phyloP scores from a whole-genome alignment of 768 basidiomycete genomes.

The Terana coerulea region DNA sequence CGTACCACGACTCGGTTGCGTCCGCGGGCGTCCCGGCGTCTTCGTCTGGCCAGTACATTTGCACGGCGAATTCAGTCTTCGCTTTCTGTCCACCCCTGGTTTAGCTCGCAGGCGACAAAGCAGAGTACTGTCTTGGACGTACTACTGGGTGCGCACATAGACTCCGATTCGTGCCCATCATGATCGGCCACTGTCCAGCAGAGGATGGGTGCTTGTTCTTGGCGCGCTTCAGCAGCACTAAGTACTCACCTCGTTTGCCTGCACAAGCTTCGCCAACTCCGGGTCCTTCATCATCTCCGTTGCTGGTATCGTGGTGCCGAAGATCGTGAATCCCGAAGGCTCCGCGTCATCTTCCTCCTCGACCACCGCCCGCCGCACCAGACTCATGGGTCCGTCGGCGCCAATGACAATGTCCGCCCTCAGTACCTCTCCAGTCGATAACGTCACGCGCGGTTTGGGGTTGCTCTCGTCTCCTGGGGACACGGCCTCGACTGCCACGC shows the following conservation, averaged over 20 bases:
- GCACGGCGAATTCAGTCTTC: constrained; percentile 31
- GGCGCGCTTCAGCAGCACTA: constrained; percentile 11
- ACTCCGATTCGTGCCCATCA: constrained; percentile 26
- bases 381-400: constrained; percentile 53
- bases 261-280: constrained; percentile 28
- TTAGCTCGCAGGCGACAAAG: neutral
- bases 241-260: constrained; percentile 28
- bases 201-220: neutral
- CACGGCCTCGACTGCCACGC: constrained; percentile 7
- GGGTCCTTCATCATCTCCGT: constrained; percentile 38
- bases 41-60: constrained; percentile 37
- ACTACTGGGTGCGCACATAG: constrained; percentile 24
- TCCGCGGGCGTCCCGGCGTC: constrained; percentile 28
- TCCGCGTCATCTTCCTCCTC: constrained; percentile 27
- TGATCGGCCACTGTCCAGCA: constrained; percentile 24
- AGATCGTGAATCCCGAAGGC: constrained; percentile 35
- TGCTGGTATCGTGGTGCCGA: constrained; percentile 41
- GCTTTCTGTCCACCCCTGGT: constrained; percentile 18
- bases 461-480: constrained; percentile 1
- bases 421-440: constrained; percentile 40
- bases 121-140: constrained; percentile 3
- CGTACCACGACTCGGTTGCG: constrained; percentile 30
- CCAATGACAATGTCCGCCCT: constrained; percentile 53
- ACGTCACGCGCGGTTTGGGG: constrained; percentile 18
- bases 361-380: constrained; percentile 33